phyloP scores from a whole-genome alignment of 768 basidiomycete species.

The Tylopilus intermedius region DNA sequence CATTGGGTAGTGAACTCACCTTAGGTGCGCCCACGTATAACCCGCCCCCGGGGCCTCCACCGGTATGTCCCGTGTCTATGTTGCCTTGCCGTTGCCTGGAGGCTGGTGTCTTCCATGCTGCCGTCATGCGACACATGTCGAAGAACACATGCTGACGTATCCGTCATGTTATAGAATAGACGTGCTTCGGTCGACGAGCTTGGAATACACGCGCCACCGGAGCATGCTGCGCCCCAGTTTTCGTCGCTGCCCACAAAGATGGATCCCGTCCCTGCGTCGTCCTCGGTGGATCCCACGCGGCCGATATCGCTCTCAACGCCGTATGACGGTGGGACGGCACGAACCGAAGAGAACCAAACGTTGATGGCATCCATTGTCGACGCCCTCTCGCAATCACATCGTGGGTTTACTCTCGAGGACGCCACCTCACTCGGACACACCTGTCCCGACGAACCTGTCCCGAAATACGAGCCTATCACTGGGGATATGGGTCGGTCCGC shows the following conservation, averaged over 20 bases:
- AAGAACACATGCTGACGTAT: slow-evolving; percentile 12
- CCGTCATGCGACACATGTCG: slow-evolving; percentile 11
- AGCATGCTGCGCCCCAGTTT: slow-evolving; percentile 36
- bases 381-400: slow-evolving; percentile 31
- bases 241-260: slow-evolving; percentile 59
- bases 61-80: slow-evolving; percentile 15
- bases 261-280: slow-evolving; percentile 19
- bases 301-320: slow-evolving; percentile 10
- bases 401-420: slow-evolving; percentile 23
- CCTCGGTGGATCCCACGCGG: slow-evolving; percentile 4
- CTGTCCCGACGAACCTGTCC: slow-evolving; percentile 32
- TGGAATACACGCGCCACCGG: slow-evolving; percentile 12
- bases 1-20: slow-evolving; percentile 29
- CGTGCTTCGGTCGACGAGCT: slow-evolving; percentile 27
- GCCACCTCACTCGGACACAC: slow-evolving; percentile 16
- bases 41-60: slow-evolving; percentile 10
- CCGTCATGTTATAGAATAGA: slow-evolving; percentile 9
- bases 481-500: neutral
- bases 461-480: slow-evolving; percentile 33
- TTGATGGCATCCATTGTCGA: slow-evolving; percentile 37
- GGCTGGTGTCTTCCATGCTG: slow-evolving; percentile 9
- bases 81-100: slow-evolving; percentile 19
- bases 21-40: slow-evolving; percentile 13
- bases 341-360: slow-evolving; percentile 26
- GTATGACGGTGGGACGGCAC: slow-evolving; percentile 2